Conservation (phyloP, 306 rosid species). For the Quercus engelmannii region DNA sequence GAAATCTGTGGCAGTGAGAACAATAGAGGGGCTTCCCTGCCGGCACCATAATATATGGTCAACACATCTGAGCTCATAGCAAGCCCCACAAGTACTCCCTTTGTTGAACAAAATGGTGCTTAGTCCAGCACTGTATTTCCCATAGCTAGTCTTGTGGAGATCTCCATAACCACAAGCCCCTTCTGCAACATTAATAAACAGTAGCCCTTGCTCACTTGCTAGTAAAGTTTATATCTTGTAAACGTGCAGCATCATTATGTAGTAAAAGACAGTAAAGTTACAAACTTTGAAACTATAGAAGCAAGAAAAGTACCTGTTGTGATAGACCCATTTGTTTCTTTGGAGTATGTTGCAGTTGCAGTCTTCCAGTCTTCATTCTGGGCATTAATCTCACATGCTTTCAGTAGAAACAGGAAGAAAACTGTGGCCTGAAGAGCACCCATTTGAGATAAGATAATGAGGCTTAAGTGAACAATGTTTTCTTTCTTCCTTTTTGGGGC, state of each 20-base stretch:
- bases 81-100: conserved; percentile 92
- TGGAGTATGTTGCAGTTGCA: conserved; percentile 84
- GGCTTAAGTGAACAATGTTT: conserved; percentile 29
- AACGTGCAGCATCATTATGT: neutral
- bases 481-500: conserved; percentile 27
- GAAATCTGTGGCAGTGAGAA: conserved; percentile 91
- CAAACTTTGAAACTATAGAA: conserved; percentile 1
- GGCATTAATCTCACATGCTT: conserved; percentile 30
- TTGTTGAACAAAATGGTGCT: conserved; percentile 83
- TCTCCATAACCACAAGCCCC: conserved; percentile 99
- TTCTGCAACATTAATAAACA: conserved; percentile 48
- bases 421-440: conserved; percentile 52
- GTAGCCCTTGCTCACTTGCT: conserved; percentile 16
- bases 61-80: conserved; percentile 91
- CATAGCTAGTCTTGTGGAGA: conserved; percentile 74
- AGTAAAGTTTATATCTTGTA: neutral
- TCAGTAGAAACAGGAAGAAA: conserved; percentile 51
- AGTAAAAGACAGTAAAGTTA: neutral
- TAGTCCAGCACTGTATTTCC: conserved; percentile 75
- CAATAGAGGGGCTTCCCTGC: conserved; percentile 79
- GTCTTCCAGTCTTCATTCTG: conserved; percentile 67
- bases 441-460: conserved; percentile 44
- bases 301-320: conserved; percentile 54
- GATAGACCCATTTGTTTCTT: conserved; percentile 73
- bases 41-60: conserved; percentile 93